Conservation (phyloP, 2,329 filamentous ascomycete species). For the Phialocephala subalpina region DNA sequence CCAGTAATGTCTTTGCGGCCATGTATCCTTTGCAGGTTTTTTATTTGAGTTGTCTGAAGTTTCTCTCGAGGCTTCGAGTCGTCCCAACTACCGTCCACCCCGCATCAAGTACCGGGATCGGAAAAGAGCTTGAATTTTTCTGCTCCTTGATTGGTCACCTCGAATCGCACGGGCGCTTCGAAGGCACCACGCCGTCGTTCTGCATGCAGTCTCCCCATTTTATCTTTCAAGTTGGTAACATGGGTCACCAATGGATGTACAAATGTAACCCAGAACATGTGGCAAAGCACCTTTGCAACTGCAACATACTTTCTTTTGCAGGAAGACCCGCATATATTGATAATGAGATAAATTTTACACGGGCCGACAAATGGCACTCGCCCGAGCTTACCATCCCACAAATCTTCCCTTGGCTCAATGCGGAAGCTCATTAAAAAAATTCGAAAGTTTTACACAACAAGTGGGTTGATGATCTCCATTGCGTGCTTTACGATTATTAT, state of each 20-base stretch:
- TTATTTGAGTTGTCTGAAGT: no score
- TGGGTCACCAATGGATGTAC: no score
- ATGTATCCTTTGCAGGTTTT: no score
- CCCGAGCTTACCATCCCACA: background rate
- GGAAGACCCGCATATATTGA: no score
- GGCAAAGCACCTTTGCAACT: background rate
- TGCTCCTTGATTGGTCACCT: background rate
- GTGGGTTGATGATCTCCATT: slow-evolving; percentile 3
- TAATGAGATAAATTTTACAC: slow-evolving; percentile 2
- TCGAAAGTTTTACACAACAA: background rate
- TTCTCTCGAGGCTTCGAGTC: background rate
- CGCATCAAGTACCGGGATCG: background rate
- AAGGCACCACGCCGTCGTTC: background rate
- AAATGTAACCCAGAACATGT: no score
- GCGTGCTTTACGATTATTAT: background rate
- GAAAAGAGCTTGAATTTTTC: background rate
- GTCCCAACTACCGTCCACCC: slow-evolving; percentile 1
- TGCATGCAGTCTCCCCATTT: background rate
- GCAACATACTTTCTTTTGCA: no score
- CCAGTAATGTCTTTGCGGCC: no score
- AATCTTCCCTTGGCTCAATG: background rate
- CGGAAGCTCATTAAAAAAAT: background rate
- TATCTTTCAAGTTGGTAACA: no score
- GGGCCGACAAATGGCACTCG: background rate
- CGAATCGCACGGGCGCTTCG: background rate